A percentile compares a stretch with the other conserved stretches of the same genome.
phyloP scores from a whole-genome alignment of 768 basidiomycete genomes.

The Podaxis carcinomalis region DNA sequence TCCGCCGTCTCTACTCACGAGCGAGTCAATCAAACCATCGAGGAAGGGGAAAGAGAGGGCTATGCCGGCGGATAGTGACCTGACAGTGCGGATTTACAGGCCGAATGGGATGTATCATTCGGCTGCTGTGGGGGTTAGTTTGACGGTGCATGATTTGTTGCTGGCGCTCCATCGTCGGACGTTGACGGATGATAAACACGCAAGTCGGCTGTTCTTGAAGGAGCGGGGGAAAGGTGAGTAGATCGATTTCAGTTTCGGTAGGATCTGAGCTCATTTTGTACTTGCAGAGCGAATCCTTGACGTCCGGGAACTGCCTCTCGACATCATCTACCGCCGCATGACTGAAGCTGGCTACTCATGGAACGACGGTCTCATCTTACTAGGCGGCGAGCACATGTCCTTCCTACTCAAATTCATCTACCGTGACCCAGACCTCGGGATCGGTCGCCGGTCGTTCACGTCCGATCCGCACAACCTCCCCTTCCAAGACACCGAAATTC shows the following conservation, averaged over 20 bases:
- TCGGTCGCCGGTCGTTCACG: conserved; percentile 38
- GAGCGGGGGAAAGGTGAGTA: conserved; percentile 69
- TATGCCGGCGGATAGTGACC: conserved; percentile 18
- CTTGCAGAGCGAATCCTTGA: conserved; percentile 76
- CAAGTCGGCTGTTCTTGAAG: conserved; percentile 63
- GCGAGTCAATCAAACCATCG: conserved; percentile 2
- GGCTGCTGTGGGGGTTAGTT: conserved; percentile 54
- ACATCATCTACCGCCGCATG: conserved; percentile 77
- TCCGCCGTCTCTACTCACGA: not conserved
- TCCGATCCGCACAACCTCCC: not conserved
- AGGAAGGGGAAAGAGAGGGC: conserved; percentile 5
- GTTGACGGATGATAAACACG: conserved; percentile 42
- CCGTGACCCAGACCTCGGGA: conserved; percentile 71
- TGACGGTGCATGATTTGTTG: conserved; percentile 67
- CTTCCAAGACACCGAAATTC: conserved; percentile 67
- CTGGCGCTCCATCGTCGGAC: conserved; percentile 58
- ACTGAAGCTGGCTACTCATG: conserved; percentile 88
- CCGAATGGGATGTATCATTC: conserved; percentile 70
- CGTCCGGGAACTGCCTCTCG: conserved; percentile 77
- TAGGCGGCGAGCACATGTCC: conserved; percentile 74
- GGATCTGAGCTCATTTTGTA: not conserved
- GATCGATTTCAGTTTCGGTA: not conserved
- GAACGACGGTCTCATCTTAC: conserved; percentile 71
- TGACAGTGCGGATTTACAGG: conserved; percentile 74
- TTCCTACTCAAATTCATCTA: conserved; percentile 91